Base-by-base conservation (phyloP, 768 basidiomycete species). In the Mycena latifolia region DNA sequence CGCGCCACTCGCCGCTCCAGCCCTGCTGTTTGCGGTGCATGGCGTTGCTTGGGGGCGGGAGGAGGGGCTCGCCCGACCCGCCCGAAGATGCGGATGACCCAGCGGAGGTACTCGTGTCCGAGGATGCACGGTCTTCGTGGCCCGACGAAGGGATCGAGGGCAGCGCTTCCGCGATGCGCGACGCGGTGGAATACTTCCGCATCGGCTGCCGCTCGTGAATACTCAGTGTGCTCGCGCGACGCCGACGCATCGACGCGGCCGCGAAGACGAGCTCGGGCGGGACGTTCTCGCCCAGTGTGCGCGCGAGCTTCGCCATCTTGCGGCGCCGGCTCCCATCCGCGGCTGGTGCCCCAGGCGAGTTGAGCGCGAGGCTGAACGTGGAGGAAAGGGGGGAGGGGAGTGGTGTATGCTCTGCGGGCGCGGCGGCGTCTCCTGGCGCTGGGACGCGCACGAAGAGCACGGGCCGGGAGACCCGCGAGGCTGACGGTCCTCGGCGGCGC, bases 261-360 rank as follows among this genome's bases (percentile, higher is more conserved):
- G 39, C 48, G 55, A 67, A 67, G 48, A 85, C 75, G 41, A 85
- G 79, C 62, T 82, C 81, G 3, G 78, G 60, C 22, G 84, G 84
- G 37, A 85, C 75, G 59, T 76, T 77, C 71, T 85, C 84, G 57
- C 84, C 84, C 7, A 85, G 77, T 55, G 81, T 81, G 47, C 82
- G 82, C 15, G 72, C 67, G 56, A 85, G 78, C 73, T 85, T 85
- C 25, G 81, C 82, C 77, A 85, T 78, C 43, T 77, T 78, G 67
- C 74, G 78, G 52, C 83, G 73, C n/a, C 82, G 79, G 31, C 18
- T 18, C 14, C 37, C 12, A 25, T 54, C 51, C 11, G 17, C 48
- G 24, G 53, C 20, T 1, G 57, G 52, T 2, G 39, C 51, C 15
- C 27, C 0, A 20, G 64, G 57, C 5, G 51, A 39, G 43, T 47